Evolutionary conservation across 2,329 filamentous ascomycete genomes (phyloP).

Genomic region (Aurifilum marmelostoma): DNA sequence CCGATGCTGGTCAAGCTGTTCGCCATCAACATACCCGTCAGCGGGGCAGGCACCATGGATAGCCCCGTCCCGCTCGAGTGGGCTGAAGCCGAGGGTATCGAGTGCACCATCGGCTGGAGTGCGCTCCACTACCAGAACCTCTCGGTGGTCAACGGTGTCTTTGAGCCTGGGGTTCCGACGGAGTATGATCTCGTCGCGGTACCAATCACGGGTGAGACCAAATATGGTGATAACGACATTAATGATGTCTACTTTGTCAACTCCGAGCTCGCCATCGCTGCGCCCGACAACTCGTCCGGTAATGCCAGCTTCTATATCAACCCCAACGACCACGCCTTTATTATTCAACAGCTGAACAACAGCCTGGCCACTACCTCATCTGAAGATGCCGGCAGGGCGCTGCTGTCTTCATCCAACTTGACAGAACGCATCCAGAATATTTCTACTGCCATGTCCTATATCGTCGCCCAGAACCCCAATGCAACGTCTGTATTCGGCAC

Average conservation of each 20-base stretch:
- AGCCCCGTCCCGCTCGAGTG: background rate
- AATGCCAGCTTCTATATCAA: background rate
- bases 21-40: background rate
- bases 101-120: background rate
- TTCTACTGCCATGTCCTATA: background rate
- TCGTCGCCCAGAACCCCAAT: slow-evolving; percentile 1
- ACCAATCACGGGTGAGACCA: background rate
- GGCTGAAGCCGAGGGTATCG: background rate
- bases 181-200: background rate
- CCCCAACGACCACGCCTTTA: background rate
- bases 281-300: background rate
- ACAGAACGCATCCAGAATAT: background rate
- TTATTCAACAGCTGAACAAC: background rate
- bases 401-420: background rate
- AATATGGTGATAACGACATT: background rate
- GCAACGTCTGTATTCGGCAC: background rate
- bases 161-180: background rate
- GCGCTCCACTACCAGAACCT: background rate
- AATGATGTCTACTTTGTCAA: background rate
- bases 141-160: slow-evolving; percentile 1
- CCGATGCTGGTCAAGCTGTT: background rate
- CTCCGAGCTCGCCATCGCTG: background rate
- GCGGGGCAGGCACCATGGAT: background rate
- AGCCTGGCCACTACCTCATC: background rate
- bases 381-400: background rate